These are phyloP conservation scores for Xenoacremonium recifei DNA, from an alignment of 2,329 filamentous ascomycete species.

Conservation along the genomic window DNA sequence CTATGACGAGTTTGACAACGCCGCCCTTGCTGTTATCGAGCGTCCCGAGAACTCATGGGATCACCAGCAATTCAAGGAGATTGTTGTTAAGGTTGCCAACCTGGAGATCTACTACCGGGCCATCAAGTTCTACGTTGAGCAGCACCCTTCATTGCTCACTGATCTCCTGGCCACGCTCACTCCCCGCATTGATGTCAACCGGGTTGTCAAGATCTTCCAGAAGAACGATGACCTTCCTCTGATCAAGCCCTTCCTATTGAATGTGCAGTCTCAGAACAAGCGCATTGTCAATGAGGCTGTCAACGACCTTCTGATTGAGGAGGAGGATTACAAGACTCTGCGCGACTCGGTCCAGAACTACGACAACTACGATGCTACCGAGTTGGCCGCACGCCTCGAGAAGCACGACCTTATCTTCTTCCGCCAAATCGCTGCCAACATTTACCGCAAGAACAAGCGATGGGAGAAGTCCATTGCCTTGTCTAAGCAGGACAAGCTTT, in stretches of 20 bases:
- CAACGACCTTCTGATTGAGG: slow-evolving; percentile 95
- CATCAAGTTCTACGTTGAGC: slow-evolving; percentile 94
- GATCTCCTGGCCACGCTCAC: slow-evolving; percentile 90
- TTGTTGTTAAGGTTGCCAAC: slow-evolving; percentile 95
- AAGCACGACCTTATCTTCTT: slow-evolving; percentile 99
- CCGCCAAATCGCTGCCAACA: slow-evolving; percentile 95
- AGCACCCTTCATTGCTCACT: slow-evolving; percentile 94
- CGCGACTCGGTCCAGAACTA: slow-evolving; percentile 98
- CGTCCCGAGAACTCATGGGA: slow-evolving; percentile 97
- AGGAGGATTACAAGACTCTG: slow-evolving; percentile 98
- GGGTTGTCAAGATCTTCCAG: slow-evolving; percentile 98
- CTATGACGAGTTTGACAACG: slow-evolving; percentile 98
- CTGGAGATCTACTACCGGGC: slow-evolving; percentile 98
- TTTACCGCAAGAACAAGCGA: slow-evolving; percentile 99
- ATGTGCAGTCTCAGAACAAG: slow-evolving; percentile 97
- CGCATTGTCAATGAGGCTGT: slow-evolving; percentile 96
- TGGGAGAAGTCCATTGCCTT: slow-evolving; percentile 99
- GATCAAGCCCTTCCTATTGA: slow-evolving; percentile 98
- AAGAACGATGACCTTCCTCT: slow-evolving; percentile 97
- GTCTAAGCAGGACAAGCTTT: slow-evolving; percentile 98
- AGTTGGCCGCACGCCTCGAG: slow-evolving; percentile 87
- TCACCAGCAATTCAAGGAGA: slow-evolving; percentile 99
- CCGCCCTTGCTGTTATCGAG: slow-evolving; percentile 96
- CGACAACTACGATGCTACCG: slow-evolving; percentile 97
- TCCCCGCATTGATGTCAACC: slow-evolving; percentile 94